Percentiles rank a stretch among this genome's conserved stretches.
phyloP scores from a whole-genome alignment of 139 green algal genomes.

The Coccomyxa sp. region DNA sequence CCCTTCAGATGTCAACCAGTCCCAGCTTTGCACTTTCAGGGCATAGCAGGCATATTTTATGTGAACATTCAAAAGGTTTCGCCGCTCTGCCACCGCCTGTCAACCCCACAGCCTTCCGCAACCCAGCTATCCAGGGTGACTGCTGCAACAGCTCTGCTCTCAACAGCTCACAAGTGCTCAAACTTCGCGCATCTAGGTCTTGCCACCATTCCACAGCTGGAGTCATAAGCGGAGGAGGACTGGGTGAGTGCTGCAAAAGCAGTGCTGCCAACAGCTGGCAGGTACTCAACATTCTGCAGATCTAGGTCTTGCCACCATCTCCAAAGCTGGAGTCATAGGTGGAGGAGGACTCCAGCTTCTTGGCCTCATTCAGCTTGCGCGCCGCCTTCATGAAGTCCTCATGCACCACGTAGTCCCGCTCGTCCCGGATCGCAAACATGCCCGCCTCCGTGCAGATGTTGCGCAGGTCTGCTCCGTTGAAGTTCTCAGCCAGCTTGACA shows the following conservation, averaged over 20 bases:
- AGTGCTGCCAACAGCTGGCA: background rate
- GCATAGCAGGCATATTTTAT: too few species aligned
- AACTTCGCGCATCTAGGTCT: background rate
- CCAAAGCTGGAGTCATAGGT: conserved; percentile 78
- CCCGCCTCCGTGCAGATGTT: conserved; percentile 99
- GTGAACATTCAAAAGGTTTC: too few species aligned
- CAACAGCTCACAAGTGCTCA: background rate
- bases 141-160: background rate
- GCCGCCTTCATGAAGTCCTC: conserved; percentile 99
- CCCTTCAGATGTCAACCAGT: too few species aligned
- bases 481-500: conserved; percentile 94
- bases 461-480: conserved; percentile 98
- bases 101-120: background rate
- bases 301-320: conserved; percentile 33
- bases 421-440: conserved; percentile 98
- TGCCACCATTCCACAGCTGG: conserved; percentile 61
- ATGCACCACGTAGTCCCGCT: conserved; percentile 86
- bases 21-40: too few species aligned
- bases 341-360: conserved; percentile 93
- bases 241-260: conserved; percentile 24
- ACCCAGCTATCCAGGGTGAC: background rate
- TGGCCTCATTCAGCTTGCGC: conserved; percentile 95
- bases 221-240: conserved; percentile 70
- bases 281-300: background rate
- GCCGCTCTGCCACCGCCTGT: background rate